A percentile compares a stretch with the other conserved stretches of the same genome.
phyloP scores from a whole-genome alignment of 169 alveolate species.

The Eimeria necatrix region DNA sequence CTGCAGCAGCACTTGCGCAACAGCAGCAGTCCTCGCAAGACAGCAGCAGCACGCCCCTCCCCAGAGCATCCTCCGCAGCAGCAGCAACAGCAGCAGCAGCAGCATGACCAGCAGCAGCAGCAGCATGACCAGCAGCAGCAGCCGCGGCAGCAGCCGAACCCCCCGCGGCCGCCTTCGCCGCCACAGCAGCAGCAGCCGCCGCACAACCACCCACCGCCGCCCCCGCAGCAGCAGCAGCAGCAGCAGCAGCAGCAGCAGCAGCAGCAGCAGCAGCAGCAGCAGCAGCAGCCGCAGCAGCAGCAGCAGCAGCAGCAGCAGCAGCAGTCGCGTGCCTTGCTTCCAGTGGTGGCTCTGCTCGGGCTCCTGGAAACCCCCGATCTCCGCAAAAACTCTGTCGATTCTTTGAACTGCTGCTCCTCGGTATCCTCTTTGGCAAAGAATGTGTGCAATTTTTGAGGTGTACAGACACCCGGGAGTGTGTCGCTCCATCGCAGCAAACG shows the following conservation, averaged over 20 bases:
- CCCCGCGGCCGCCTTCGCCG: neutral
- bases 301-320: slow-evolving; percentile 35
- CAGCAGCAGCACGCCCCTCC: too few relatives aligned
- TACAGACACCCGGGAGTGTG: slow-evolving; percentile 86
- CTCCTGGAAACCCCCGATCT: slow-evolving; percentile 78
- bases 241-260: neutral
- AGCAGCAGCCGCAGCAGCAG: neutral
- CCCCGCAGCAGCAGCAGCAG: slow-evolving; percentile 14
- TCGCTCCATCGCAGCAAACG: slow-evolving; percentile 87
- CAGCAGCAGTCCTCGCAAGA: too few relatives aligned
- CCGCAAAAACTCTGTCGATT: slow-evolving; percentile 68
- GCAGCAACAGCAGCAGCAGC: neutral
- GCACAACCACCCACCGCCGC: neutral
- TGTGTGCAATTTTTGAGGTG: slow-evolving; percentile 89
- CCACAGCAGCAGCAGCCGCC: neutral
- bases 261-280: slow-evolving; percentile 20
- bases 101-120: neutral
- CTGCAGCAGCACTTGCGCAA: too few relatives aligned
- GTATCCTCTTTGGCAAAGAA: slow-evolving; percentile 81
- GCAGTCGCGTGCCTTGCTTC: slow-evolving; percentile 50
- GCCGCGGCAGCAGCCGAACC: neutral
- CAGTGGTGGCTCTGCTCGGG: slow-evolving; percentile 68
- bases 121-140: neutral
- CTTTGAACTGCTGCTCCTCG: slow-evolving; percentile 69
- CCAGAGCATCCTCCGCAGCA: too few relatives aligned